These are phyloP conservation scores for Rhododendron vialii DNA, from an alignment of 148 eudicot genomes.

Conservation along the genomic window DNA sequence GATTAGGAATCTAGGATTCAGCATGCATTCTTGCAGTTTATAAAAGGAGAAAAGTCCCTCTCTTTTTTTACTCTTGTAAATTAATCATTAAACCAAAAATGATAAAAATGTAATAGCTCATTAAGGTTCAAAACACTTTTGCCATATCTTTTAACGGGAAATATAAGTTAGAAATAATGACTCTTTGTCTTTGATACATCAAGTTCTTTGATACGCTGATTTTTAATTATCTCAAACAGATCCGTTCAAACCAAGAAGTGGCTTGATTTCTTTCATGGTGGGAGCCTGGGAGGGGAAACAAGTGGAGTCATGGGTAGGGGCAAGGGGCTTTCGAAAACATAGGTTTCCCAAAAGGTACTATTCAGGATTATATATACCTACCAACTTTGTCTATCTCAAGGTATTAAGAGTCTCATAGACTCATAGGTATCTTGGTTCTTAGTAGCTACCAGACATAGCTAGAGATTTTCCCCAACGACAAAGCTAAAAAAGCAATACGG, in stretches of 20 bases:
- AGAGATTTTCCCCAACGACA: not conserved
- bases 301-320: not conserved
- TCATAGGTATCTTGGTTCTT: not conserved
- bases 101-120: not conserved
- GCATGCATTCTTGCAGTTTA: not conserved
- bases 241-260: not conserved
- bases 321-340: not conserved
- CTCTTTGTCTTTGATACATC: not conserved
- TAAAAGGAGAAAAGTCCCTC: not conserved
- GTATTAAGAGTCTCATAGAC: not conserved
- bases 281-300: not conserved
- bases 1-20: not conserved
- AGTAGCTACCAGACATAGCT: not conserved
- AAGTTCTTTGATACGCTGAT: not conserved
- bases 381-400: not conserved
- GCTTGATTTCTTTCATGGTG: not conserved
- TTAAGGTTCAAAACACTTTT: not conserved
- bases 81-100: not conserved
- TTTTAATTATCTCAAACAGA: not conserved
- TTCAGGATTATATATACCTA: not conserved
- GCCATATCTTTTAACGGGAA: not conserved
- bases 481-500: not conserved
- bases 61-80: not conserved
- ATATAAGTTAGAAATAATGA: not conserved
- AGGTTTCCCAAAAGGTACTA: not conserved